phyloP scores from a whole-genome alignment of 116 monocot genomes.

The Zostera marina region DNA sequence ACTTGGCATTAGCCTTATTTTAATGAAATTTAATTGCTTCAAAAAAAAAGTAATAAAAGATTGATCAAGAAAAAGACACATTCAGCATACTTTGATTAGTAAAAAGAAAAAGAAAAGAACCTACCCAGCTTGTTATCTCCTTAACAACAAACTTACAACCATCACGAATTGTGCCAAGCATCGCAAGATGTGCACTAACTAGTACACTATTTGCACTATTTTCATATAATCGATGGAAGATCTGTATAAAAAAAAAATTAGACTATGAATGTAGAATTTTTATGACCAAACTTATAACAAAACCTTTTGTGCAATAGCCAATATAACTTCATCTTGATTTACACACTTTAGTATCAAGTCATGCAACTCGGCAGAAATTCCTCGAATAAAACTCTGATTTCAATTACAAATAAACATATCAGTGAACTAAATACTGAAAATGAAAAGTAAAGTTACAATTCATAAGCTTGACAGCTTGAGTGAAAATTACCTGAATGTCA shows the following conservation, averaged over 20 bases:
- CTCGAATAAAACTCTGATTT: slow-evolving; percentile 18
- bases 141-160: slow-evolving; percentile 84
- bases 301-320: slow-evolving; percentile 92
- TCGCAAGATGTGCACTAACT: slow-evolving; percentile 41
- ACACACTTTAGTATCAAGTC: slow-evolving; percentile 73
- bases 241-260: slow-evolving; percentile 21
- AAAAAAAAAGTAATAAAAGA: too few relatives aligned
- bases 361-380: slow-evolving; percentile 66
- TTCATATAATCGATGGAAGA: slow-evolving; percentile 76
- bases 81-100: neutral
- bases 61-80: too few relatives aligned
- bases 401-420: neutral
- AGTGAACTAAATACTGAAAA: neutral
- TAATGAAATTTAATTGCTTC: too few relatives aligned
- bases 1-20: too few relatives aligned
- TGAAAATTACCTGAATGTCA: slow-evolving; percentile 57
- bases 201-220: slow-evolving; percentile 42
- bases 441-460: neutral
- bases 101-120: slow-evolving; percentile 4
- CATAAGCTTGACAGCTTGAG: neutral
- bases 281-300: neutral
- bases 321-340: slow-evolving; percentile 79
- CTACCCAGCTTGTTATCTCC: slow-evolving; percentile 95
- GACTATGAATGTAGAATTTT: neutral
- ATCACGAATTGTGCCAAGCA: slow-evolving; percentile 67